phyloP scores from a whole-genome alignment of 805 yeast genomes.

The Huiozyma naganishii region DNA sequence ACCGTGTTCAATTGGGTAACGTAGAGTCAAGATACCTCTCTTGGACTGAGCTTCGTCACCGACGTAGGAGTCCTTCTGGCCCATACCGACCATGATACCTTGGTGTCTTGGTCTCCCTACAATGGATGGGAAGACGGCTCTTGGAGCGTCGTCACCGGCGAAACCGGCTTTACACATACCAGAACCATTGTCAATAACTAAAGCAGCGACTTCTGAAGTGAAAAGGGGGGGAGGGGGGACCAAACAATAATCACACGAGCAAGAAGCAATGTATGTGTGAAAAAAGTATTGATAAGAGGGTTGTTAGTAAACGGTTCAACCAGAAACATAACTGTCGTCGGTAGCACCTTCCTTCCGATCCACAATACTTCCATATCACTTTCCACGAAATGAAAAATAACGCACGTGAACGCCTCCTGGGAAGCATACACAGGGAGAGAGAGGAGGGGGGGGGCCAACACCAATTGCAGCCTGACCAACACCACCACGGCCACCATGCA shows the following conservation, averaged over 20 bases:
- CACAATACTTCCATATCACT: no score
- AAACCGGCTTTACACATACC: slow-evolving; percentile 99
- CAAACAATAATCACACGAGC: background rate
- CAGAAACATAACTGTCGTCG: no score
- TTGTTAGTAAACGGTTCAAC: no score
- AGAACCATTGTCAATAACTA: slow-evolving; percentile 98
- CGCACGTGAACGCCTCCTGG: no score
- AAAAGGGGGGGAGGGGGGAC: background rate
- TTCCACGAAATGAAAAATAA: no score
- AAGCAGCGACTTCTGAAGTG: slow-evolving; percentile 30
- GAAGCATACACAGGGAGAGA: no score
- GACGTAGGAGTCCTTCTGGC: slow-evolving; percentile 98
- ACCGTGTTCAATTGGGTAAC: slow-evolving; percentile 99
- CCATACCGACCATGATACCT: slow-evolving; percentile 99
- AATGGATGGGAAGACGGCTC: slow-evolving; percentile 99
- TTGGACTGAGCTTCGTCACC: slow-evolving; percentile 99
- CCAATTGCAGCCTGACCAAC: no score
- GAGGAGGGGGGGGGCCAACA: no score
- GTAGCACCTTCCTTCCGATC: no score
- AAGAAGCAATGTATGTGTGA: background rate
- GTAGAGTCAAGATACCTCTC: slow-evolving; percentile 98
- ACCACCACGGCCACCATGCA: no score
- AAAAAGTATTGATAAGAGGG: no score
- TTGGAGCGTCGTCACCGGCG: slow-evolving; percentile 99
- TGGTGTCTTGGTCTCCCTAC: slow-evolving; percentile 99